phyloP scores from a whole-genome alignment of 2,329 filamentous ascomycete species.

The Aspergillus chevalieri region DNA sequence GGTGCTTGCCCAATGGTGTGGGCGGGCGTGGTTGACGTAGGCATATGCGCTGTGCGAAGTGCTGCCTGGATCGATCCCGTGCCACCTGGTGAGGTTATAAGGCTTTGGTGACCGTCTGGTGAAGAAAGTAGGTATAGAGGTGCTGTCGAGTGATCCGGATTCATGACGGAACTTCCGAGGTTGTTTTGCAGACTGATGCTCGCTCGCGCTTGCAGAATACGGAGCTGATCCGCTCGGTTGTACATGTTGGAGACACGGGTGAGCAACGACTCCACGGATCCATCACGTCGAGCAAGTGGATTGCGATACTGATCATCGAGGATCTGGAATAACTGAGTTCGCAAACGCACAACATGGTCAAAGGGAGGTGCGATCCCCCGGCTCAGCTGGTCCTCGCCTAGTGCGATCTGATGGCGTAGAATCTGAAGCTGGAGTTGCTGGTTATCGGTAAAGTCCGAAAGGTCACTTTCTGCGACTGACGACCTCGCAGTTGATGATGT shows the following conservation, averaged over 20 bases:
- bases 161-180: slow-evolving; percentile 3
- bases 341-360: slow-evolving; percentile 23
- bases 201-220: slow-evolving; percentile 14
- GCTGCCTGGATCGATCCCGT: slow-evolving; percentile 14
- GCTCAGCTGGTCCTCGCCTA: slow-evolving; percentile 24
- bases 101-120: slow-evolving; percentile 40
- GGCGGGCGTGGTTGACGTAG: slow-evolving; percentile 1
- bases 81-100: slow-evolving; percentile 37
- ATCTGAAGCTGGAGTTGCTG: slow-evolving; percentile 12
- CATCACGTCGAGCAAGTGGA: slow-evolving; percentile 16
- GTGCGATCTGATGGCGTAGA: slow-evolving; percentile 18
- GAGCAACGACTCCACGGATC: slow-evolving; percentile 23
- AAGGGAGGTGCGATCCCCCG: slow-evolving; percentile 22
- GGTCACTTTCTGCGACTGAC: neutral
- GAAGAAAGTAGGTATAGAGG: slow-evolving; percentile 41
- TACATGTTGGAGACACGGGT: slow-evolving; percentile 25
- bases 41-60: slow-evolving; percentile 8
- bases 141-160: slow-evolving; percentile 7
- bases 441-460: neutral
- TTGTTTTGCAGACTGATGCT: slow-evolving; percentile 5
- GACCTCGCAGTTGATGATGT: neutral
- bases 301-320: slow-evolving; percentile 27
- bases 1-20: slow-evolving; percentile 3
- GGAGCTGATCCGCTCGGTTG: slow-evolving; percentile 26
- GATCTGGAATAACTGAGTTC: slow-evolving; percentile 25